phyloP scores from a whole-genome alignment of 2,329 filamentous ascomycete species.

The Leptographium wingfieldii region DNA sequence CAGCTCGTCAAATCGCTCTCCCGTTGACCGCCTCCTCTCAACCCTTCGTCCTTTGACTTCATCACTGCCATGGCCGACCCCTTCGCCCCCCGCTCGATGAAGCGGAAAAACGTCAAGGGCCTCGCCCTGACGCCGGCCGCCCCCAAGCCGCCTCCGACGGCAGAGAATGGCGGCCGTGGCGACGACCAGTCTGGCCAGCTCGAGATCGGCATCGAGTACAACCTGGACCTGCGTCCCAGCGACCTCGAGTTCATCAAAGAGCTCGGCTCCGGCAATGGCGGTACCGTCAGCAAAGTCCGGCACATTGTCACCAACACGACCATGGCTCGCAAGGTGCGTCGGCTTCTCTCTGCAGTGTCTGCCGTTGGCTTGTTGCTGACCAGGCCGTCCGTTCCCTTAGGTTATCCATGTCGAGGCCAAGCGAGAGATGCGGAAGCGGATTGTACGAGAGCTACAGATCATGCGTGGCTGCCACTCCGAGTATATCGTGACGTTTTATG shows the following conservation, averaged over 20 bases:
- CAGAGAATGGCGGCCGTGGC: constrained; percentile 50
- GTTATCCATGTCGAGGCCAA: constrained; percentile 98
- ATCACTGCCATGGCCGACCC: constrained; percentile 42
- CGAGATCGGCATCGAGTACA: constrained; percentile 96
- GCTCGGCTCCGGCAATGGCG: constrained; percentile 88
- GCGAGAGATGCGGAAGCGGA: constrained; percentile 91
- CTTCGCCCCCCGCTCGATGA: constrained; percentile 69
- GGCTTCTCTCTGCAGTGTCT: not conserved
- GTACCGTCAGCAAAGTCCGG: constrained; percentile 95
- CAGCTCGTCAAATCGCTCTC: not conserved
- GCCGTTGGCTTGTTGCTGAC: not conserved
- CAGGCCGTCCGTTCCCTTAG: constrained; percentile 31
- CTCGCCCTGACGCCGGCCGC: constrained; percentile 73
- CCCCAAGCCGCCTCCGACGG: constrained; percentile 58
- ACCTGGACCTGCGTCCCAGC: constrained; percentile 79
- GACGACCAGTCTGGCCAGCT: constrained; percentile 53
- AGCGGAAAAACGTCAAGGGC: constrained; percentile 96
- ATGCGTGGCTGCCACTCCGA: constrained; percentile 97
- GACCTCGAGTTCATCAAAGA: constrained; percentile 91
- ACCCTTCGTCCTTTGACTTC: not conserved
- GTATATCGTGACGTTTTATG: constrained; percentile 96
- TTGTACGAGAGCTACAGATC: constrained; percentile 92
- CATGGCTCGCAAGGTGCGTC: constrained; percentile 86
- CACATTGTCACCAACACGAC: constrained; percentile 89
- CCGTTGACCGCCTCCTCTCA: not conserved